Base-by-base conservation (phyloP, 768 basidiomycete species). In the Suillus subluteus region DNA sequence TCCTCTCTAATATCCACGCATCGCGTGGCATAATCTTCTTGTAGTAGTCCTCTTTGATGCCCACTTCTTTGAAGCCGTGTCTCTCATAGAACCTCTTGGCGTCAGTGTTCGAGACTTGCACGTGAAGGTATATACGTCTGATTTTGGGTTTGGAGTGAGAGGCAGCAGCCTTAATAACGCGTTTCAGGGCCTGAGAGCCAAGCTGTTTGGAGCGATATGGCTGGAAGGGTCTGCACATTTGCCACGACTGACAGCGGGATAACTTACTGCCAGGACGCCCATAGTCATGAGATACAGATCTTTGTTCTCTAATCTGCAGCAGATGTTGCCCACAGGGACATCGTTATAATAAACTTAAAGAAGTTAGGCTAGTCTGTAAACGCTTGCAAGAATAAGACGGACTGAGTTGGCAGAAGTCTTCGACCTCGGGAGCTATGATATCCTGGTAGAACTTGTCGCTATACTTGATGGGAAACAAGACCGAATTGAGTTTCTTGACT, bases 331-430 rank as follows among this genome's bases (percentile, higher is more conserved):
- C 68, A 96, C 90, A 56, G 95, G 94, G 65, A 97, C 83, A 80
- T 97, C 95, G 80, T 95, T 96, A 80, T 91, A 96, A 79, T 95
- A 96, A 58, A 96, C 95, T 95, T 71, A 55, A 50, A 30, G 35
- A 58, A 48, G 8, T 61, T 61, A 61, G 59, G 12, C 11, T 43
- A 21, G 59, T 43, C 18, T 65, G 54, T 64, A 37, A 64, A 64
- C 52, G 64, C 66, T 65, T 63, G 67, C 44, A 55, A 67, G 64
- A 65, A 69, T 66, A 54, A n/a, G 63, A 82, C 92, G 72, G 71
- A 95, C 95, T 85, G 70, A 96, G 89, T 78, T 94, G 90, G 81
- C 93, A 95, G 78, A 93, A 96, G 23, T 91, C 87, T 72, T 96
- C 95, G 18, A 90, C 83, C 67, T 95, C 91, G 16, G 91, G 86